Evolutionary conservation across 1,284 basidiomycete species (phyloP), one percentile per base, ranked within the genome.

Genomic region (Tranzscheliella williamsii): DNA sequence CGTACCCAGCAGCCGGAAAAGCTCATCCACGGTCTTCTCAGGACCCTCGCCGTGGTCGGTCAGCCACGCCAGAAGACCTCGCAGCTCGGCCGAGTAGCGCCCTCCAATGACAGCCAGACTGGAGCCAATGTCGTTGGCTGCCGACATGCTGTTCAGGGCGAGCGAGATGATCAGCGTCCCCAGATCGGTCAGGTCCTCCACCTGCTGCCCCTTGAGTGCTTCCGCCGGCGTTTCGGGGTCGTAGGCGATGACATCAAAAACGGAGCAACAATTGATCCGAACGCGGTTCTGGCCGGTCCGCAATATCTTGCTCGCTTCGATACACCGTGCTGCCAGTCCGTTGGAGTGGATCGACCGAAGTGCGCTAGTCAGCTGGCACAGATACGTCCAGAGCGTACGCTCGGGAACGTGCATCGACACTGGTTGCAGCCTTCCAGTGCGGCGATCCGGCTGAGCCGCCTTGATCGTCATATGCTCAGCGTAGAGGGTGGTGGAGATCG

Each of bases 311-410:
- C 86, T 89, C 5, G 87, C 84, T 67, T 97, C 92, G 31, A 98
- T 80, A 78, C 87, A 86, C 38, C 91, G 82, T 22, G 91, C 84
- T 0, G 93, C 89, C 33, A 92, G 80, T 0, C 90, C 89, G 1
- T 84, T 84, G 35, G 86, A 87, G 75, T 98, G 95, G 1, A 90
- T 86, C 23, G 84, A 84, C 78, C 88, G 91, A 76, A 98, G 84
- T 0, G 90, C 92, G 58, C 85, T 87, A 2, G 88, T 87, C 43
- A 98, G 85, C 78, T 99, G 94, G 26, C 91, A 85, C 40, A 95
- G 85, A 73, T 94, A 98, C 15, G 88, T 89, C 94, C 95, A 99
- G 11, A 99, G 77, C 0, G 87, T 85, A n/a, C 86, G 82, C 78
- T 99, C 95, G 0, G 88, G 83, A 23, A 90, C 80, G 39, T 73